These are phyloP conservation scores for Drechslerella dactyloides DNA, from an alignment of 2,329 filamentous ascomycete species.

Conservation along the genomic window DNA sequence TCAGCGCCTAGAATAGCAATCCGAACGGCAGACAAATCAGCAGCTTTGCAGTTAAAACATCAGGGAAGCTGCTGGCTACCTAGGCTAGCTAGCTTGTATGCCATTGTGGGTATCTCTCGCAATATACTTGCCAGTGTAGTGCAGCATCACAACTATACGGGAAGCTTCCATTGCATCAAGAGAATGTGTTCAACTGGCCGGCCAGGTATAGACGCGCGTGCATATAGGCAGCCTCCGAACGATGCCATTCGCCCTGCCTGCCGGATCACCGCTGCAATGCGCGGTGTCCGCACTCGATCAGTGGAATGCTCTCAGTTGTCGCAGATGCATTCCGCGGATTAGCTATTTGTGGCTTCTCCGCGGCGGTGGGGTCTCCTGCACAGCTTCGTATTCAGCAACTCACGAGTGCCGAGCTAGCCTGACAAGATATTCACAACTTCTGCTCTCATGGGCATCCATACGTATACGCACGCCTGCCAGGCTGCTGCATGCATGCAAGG, in stretches of 20 bases:
- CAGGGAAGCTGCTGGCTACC: no score
- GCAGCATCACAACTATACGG: not conserved
- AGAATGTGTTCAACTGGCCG: not conserved
- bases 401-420: not conserved
- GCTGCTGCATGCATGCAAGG: no score
- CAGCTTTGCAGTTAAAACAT: no score
- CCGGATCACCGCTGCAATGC: no score
- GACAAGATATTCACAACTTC: no score
- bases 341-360: not conserved
- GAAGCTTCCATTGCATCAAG: not conserved
- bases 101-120: no score
- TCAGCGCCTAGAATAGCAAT: no score
- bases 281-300: no score
- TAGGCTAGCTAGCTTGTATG: no score
- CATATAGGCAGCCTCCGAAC: not conserved
- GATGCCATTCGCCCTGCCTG: not conserved
- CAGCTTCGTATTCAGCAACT: not conserved
- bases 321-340: conserved; percentile 1
- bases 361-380: not conserved
- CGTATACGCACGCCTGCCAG: no score
- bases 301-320: not conserved
- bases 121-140: not conserved
- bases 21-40: no score
- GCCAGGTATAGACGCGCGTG: not conserved
- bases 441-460: no score